Evolutionary conservation across 768 basidiomycete genomes (phyloP), one percentile per base, ranked within the genome.

Genomic region (Termitomyces sp.): DNA sequence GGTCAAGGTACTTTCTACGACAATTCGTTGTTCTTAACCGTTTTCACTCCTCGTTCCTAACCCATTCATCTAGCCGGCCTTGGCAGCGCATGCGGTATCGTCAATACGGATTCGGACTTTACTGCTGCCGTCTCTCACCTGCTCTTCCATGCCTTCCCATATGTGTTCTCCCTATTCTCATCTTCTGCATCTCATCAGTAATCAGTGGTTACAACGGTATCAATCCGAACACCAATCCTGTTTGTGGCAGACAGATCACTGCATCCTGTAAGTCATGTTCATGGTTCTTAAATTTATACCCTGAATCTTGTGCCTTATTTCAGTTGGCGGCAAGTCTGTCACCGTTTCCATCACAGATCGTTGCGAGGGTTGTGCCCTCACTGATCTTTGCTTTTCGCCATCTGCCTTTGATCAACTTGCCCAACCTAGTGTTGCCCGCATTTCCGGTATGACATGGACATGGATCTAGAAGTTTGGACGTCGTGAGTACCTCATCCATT

Each of bases 221-320:
- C 6, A 82, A 93, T 74, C 86, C 90, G 28, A 93, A 92, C 69
- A 64, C 60, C 54, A 91, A 94, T 73, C 89, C 91, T 33, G 67
- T 93, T 54, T 93, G 91, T 66, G 71, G 72, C 62, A 76, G 70
- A 63, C 61, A 71, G 53, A 70, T 87, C 54, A 65, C 54, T 8
- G 75, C 69, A 15, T 64, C 63, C 5, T 89, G 88, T 87, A 71
- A 68, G 77, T 71, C 5, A n/a, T 45, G 11, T 48, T 37, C 35
- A 38, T 55, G 31, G 46, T 55, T 28, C 31, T 7, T n/a, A n/a
- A 23, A 11, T 3, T 19, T 21, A 15, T 33, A 15, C 44, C 44
- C 44, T 41, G 37, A 51, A 12, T 47, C 28, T 8, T 47, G 21
- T 37, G 17, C 11, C 31, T 12, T 33, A 21, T 48, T 60, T 43